Evolutionary conservation across 352 stramenopile species (phyloP), one percentile per base, ranked within the genome.

Genomic region (Pythium sp.): DNA sequence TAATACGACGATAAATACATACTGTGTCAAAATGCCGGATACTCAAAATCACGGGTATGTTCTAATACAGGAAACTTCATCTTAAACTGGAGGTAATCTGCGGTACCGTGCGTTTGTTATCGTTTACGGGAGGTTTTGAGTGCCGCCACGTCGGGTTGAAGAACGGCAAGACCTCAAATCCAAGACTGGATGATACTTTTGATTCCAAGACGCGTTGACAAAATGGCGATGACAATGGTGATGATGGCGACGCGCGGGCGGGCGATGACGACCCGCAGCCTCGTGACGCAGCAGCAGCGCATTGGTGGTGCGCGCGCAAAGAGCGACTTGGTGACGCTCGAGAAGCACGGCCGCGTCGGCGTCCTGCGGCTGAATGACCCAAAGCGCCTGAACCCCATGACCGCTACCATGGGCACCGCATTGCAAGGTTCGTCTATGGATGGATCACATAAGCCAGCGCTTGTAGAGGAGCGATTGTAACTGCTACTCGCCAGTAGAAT

Each of bases 361-460:
- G 79, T 89, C 54, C 59, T 89, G 72, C 78, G 76, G 0, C 72
- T 97, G 9, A 90, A 97, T 59, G 82, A 93, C 47, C 89, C 88
- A 0, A 77, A 81, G 69, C 90, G 83, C n/a, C 77, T 94, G 54
- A 98, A 98, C 76, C 84, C 92, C 14, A 82, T 98, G 74, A 97
- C 92, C 1, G 72, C 79, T 3, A 77, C 90, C 65, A 92, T 98
- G 80, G 92, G 89, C 60, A 68, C 80, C n/a, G 76, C 76, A 2
- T 71, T 89, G 18, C 61, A 81, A 77, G 81, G 81, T 89, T 58
- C 18, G 69, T 60, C 36, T 4, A 38, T 46, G 38, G 38, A 46
- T 41, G 26, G 7, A 59, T 34, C 24, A 34, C 18, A 5, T 5
- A 12, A 51, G 18, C 18, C 2, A 1, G 12, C 6, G 41, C 41